Conservation (phyloP, 108 stramenopile species). For the Asterionellopsis glacialis region DNA sequence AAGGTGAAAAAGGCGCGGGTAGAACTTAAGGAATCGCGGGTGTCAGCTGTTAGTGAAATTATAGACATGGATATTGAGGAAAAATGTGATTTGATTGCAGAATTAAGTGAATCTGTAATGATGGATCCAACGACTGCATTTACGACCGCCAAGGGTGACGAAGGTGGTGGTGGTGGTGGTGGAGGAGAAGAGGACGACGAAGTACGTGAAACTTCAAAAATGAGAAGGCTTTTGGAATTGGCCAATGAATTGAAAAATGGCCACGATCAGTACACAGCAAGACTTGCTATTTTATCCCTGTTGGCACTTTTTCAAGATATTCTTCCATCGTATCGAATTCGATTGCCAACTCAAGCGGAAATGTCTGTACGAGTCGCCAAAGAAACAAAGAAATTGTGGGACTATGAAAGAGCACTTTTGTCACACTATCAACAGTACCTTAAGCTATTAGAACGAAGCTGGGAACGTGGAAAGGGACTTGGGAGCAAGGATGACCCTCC, state of each 20-base stretch:
- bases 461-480: conserved; percentile 40
- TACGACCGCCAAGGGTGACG: conserved; percentile 8
- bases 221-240: conserved; percentile 44
- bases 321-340: conserved; percentile 86
- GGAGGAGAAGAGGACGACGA: conserved; percentile 1
- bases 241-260: conserved; percentile 53
- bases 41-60: no score
- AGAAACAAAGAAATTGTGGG: conserved; percentile 79
- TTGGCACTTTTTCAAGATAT: conserved; percentile 91
- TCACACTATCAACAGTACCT: conserved; percentile 77
- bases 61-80: conserved; percentile 16
- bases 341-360: conserved; percentile 80
- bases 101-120: conserved; percentile 67
- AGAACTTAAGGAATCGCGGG: no score
- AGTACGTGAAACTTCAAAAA: conserved; percentile 46
- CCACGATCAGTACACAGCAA: conserved; percentile 58
- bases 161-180: no score
- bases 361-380: conserved; percentile 74
- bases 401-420: conserved; percentile 76
- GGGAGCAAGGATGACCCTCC: conserved; percentile 24
- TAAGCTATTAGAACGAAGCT: conserved; percentile 61
- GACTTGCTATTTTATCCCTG: conserved; percentile 74
- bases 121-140: conserved; percentile 69
- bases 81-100: conserved; percentile 68
- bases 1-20: no score